Conservation (phyloP, 164 flowering plant genomes). For the Magnolia changhungtana region DNA sequence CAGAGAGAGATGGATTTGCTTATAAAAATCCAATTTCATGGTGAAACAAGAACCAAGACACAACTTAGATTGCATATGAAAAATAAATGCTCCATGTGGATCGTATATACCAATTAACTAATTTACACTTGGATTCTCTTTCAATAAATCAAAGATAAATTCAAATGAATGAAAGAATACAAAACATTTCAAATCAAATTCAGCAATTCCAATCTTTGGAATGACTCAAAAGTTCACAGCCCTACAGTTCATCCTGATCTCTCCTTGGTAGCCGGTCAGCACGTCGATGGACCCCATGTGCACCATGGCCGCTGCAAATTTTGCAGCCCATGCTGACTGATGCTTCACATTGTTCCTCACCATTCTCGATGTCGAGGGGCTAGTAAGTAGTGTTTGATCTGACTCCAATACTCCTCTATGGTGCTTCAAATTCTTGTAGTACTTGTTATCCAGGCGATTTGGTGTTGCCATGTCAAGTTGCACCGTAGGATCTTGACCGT, state of each 20-base stretch:
- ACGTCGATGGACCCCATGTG: conserved; percentile 6
- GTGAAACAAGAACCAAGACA: no score
- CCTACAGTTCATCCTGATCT: conserved; percentile 12
- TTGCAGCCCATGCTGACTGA: not conserved
- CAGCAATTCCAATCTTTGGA: not conserved
- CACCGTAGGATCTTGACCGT: conserved; percentile 1
- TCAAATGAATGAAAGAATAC: not conserved
- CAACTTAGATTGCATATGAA: no score
- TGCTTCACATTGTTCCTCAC: conserved; percentile 5
- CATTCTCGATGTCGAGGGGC: conserved; percentile 5
- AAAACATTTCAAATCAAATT: not conserved
- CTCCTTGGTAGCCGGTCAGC: conserved; percentile 7
- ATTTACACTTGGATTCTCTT: not conserved
- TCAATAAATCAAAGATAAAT: not conserved
- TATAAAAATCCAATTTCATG: no score
- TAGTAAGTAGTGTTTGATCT: conserved; percentile 8
- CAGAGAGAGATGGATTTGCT: no score
- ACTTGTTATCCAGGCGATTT: conserved; percentile 9
- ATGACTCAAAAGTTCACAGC: conserved; percentile 13
- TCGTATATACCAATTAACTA: not conserved
- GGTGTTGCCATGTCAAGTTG: conserved; percentile 3
- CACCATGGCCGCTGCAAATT: conserved; percentile 3
- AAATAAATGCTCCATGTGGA: no score
- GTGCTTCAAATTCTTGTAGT: conserved; percentile 9
- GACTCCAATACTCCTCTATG: conserved; percentile 11